Conservation (phyloP, 257 asterid genomes). For the Solanum corneliomulleri region DNA sequence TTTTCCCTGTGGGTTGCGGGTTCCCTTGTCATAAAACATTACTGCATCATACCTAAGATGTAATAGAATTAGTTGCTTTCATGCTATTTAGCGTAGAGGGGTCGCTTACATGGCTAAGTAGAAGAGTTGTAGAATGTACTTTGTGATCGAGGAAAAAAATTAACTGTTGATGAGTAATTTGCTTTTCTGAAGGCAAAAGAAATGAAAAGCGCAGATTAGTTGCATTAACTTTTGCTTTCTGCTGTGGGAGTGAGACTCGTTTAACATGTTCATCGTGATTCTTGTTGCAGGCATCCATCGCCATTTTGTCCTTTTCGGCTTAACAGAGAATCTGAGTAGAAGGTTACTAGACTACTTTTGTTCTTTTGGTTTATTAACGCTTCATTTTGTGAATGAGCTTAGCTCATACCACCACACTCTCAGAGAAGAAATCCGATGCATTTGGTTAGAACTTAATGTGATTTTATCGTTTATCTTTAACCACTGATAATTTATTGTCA, state of each 20-base stretch:
- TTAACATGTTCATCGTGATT: not conserved
- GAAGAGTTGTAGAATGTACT: not conserved
- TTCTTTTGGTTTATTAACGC: not conserved
- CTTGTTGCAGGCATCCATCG: slow-evolving; percentile 68
- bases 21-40: not conserved
- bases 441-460: no score
- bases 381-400: not conserved
- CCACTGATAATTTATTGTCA: not conserved
- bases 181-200: no score
- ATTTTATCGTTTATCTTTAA: not conserved
- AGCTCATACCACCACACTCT: not conserved
- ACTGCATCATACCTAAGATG: not conserved
- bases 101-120: not conserved
- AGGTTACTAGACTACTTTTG: slow-evolving; percentile 35
- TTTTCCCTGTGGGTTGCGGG: not conserved
- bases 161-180: not conserved
- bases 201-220: no score
- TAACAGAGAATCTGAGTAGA: slow-evolving; percentile 25
- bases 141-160: no score
- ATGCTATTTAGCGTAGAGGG: not conserved
- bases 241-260: not conserved
- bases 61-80: not conserved
- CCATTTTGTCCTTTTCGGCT: slow-evolving; percentile 35
- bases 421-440: not conserved
- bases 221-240: not conserved